Evolutionary conservation across 371 early-diverging fungal species (phyloP).

Genomic region (Mortierella sp.): DNA sequence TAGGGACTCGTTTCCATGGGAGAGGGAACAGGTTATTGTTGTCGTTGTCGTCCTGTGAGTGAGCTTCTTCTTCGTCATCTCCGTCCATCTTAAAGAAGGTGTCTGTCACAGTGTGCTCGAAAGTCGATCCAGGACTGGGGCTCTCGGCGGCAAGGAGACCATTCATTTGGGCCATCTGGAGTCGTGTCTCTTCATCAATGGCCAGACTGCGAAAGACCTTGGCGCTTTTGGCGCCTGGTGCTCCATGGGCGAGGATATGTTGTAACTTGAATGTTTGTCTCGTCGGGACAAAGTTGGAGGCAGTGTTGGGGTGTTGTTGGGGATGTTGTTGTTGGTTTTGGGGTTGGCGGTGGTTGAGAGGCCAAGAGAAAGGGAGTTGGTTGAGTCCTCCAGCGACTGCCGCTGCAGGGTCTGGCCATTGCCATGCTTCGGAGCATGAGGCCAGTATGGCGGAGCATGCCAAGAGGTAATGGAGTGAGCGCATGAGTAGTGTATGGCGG

Average conservation of each 20-base stretch:
- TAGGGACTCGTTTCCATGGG: slow-evolving; percentile 67
- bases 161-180: slow-evolving; percentile 18
- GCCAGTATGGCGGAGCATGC: slow-evolving; percentile 4
- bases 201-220: slow-evolving; percentile 61
- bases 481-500: neutral
- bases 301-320: neutral
- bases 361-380: neutral
- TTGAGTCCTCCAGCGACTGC: neutral
- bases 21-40: neutral
- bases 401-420: slow-evolving; percentile 7
- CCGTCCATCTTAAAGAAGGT: neutral
- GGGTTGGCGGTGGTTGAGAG: neutral
- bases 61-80: neutral
- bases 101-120: slow-evolving; percentile 23
- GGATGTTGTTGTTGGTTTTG: neutral
- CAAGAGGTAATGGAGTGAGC: neutral
- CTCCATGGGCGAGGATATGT: slow-evolving; percentile 33
- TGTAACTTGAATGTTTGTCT: slow-evolving; percentile 22
- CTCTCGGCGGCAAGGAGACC: neutral
- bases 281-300: slow-evolving; percentile 2
- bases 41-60: neutral
- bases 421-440: slow-evolving; percentile 8
- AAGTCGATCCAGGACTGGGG: slow-evolving; percentile 21
- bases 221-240: slow-evolving; percentile 43
- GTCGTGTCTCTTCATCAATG: slow-evolving; percentile 19